Base-by-base conservation (phyloP, 1,139 yeast genomes). In the Debaryomyces subglobosus region DNA sequence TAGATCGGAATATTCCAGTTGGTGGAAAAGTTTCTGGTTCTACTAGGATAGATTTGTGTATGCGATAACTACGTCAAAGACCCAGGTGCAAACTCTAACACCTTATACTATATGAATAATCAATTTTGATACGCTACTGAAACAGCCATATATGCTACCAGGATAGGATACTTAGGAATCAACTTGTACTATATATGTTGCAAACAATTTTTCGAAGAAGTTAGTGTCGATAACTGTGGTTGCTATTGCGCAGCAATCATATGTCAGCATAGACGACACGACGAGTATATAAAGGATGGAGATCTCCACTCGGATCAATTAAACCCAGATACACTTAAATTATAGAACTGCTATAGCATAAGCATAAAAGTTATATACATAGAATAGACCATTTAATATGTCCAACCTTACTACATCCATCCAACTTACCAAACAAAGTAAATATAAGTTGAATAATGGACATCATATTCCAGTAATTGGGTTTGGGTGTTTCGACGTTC, bases 391-490 rank as follows among this genome's bases (percentile, higher is more conserved):
- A 13, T 30, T 34, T 21, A 43, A 27, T 13, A 62, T 63, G 67
- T 59, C 67, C 6, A 59, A 57, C 45, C 50, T 58, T 34, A 64
- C 68, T 36, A 53, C 67, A 15, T 60, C 71, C 5, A 68, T 68
- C 44, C 71, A 66, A 58, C 56, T 68, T 51, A 66, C 68, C 44
- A 64, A 62, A 42, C 52, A 57, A 30, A 65, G 68, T 30, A 63
- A 55, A 43, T 66, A 65, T 52, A 67, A 60, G 51, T 68, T 74
- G 50, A 71, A 68, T 55, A 72, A 73, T 50, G 77, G 77, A 8
- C 58, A 49, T 8, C 60, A 60, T 32, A 74, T 74, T 41, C 79
- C 79, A 1, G 71, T 67, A n/a, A 62, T 74, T 29, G 79, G 74
- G 4, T 72, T 58, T 50, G 79, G 80, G 3, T 65, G 67, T 25